These are phyloP conservation scores for Fusarium succisae DNA, from an alignment of 2,329 filamentous ascomycete genomes.

Conservation along the genomic window DNA sequence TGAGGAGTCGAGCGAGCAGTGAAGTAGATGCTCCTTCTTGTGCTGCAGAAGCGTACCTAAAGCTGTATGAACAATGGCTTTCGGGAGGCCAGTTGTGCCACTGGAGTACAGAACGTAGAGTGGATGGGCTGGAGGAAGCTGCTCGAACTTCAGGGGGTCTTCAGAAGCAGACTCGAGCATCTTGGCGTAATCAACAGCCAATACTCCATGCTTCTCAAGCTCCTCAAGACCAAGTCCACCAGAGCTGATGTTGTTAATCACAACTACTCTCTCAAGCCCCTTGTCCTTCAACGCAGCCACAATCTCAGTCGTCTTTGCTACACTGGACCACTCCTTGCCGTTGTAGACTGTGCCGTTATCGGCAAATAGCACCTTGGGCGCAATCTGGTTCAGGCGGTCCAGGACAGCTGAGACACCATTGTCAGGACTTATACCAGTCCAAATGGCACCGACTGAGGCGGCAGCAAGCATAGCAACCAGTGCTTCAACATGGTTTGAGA, in stretches of 20 bases:
- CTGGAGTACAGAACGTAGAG: constrained; percentile 95
- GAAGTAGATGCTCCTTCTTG: constrained; percentile 94
- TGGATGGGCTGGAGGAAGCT: constrained; percentile 84
- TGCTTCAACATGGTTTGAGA: constrained; percentile 90
- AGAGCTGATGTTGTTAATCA: constrained; percentile 73
- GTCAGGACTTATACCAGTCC: constrained; percentile 93
- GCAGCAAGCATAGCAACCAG: constrained; percentile 88
- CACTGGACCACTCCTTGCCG: constrained; percentile 84
- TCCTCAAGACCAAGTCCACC: constrained; percentile 55
- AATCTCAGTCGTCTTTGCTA: constrained; percentile 82
- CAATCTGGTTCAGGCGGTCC: constrained; percentile 86
- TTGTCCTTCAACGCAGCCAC: constrained; percentile 67
- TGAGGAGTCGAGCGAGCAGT: constrained; percentile 78
- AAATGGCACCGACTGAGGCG: constrained; percentile 84
- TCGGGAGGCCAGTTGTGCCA: constrained; percentile 87
- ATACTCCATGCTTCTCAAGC: constrained; percentile 52
- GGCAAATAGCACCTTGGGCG: constrained; percentile 82
- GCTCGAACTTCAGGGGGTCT: constrained; percentile 71
- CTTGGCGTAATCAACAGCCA: constrained; percentile 55
- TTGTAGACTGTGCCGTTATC: constrained; percentile 94
- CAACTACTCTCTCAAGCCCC: constrained; percentile 74
- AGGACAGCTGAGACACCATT: constrained; percentile 91
- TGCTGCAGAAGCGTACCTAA: constrained; percentile 93
- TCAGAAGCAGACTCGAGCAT: constrained; percentile 57
- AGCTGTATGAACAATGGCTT: constrained; percentile 93